These are phyloP conservation scores for Leptographium galeiforme DNA, from an alignment of 2,329 filamentous ascomycete genomes.

Conservation along the genomic window DNA sequence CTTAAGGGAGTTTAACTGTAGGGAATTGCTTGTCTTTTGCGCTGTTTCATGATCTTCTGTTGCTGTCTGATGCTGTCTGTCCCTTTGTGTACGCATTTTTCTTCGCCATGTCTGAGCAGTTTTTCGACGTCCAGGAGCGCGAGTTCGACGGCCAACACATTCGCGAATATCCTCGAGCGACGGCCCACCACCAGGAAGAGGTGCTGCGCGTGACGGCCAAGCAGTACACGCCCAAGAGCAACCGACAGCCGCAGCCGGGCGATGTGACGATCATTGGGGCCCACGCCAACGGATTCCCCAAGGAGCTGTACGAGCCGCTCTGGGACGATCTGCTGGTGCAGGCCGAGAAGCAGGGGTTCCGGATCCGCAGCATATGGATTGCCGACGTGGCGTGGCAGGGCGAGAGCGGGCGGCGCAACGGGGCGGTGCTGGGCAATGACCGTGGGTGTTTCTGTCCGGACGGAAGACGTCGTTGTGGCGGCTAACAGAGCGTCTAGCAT, in stretches of 20 bases:
- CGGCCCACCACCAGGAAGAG: slow-evolving; percentile 60
- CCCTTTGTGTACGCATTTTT: background rate
- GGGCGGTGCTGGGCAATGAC: slow-evolving; percentile 66
- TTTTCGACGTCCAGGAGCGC: slow-evolving; percentile 61
- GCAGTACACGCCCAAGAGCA: slow-evolving; percentile 71
- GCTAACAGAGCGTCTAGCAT: slow-evolving; percentile 31
- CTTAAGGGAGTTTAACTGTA: too few species aligned
- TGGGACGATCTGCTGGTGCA: slow-evolving; percentile 67
- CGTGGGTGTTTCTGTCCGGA: slow-evolving; percentile 36
- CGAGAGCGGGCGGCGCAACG: slow-evolving; percentile 64
- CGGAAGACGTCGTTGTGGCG: too few species aligned
- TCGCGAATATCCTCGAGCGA: slow-evolving; percentile 65
- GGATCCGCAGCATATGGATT: slow-evolving; percentile 77
- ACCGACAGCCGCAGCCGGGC: slow-evolving; percentile 52
- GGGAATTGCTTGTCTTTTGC: background rate
- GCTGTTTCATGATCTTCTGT: background rate
- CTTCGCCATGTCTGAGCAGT: slow-evolving; percentile 10
- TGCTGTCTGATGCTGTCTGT: background rate
- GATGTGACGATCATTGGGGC: slow-evolving; percentile 77
- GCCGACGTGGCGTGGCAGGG: slow-evolving; percentile 82
- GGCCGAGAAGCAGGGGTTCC: slow-evolving; percentile 45
- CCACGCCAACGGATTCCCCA: slow-evolving; percentile 88
- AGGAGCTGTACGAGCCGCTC: slow-evolving; percentile 86
- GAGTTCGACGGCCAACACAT: slow-evolving; percentile 62
- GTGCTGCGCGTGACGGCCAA: slow-evolving; percentile 64